Conservation (phyloP, 805 yeast species). For the Candida patagonica region DNA sequence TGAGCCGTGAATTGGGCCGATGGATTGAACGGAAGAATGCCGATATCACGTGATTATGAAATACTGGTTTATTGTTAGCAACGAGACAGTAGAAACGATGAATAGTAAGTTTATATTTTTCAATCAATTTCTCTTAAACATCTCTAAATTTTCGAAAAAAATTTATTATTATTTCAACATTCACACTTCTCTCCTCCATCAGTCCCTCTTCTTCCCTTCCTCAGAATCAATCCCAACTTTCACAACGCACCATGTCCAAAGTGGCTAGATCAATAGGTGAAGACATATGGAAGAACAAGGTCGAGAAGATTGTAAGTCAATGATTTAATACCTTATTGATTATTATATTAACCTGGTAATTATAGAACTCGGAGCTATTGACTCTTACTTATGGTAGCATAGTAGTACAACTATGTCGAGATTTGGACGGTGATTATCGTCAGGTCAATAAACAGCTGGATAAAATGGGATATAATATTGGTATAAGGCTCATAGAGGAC, state of each 20-base stretch:
- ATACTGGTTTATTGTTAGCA: too few species aligned
- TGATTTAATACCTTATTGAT: background rate
- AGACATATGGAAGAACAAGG: slow-evolving; percentile 82
- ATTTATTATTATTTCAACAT: too few species aligned
- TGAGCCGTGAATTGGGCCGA: too few species aligned
- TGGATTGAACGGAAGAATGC: too few species aligned
- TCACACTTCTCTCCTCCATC: too few species aligned
- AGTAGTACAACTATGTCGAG: slow-evolving; percentile 84
- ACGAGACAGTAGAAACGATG: too few species aligned
- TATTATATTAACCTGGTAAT: background rate
- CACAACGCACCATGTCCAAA: slow-evolving; percentile 18
- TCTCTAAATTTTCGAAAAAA: too few species aligned
- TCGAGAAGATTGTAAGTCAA: slow-evolving; percentile 67
- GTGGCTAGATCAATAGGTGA: slow-evolving; percentile 50
- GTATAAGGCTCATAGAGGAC: slow-evolving; percentile 84
- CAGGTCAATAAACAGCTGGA: slow-evolving; percentile 79
- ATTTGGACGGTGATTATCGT: slow-evolving; percentile 61
- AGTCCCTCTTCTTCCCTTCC: too few species aligned
- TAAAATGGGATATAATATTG: slow-evolving; percentile 93
- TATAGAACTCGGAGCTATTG: slow-evolving; percentile 78
- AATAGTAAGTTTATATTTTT: too few species aligned
- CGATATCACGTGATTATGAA: too few species aligned
- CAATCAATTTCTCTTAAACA: too few species aligned
- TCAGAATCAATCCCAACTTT: too few species aligned
- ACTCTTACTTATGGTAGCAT: slow-evolving; percentile 93